A percentile compares a stretch with the other conserved stretches of the same genome.
These are phyloP conservation scores for Populus simonii DNA, from an alignment of 345 rosid genomes.

Conservation along the genomic window DNA sequence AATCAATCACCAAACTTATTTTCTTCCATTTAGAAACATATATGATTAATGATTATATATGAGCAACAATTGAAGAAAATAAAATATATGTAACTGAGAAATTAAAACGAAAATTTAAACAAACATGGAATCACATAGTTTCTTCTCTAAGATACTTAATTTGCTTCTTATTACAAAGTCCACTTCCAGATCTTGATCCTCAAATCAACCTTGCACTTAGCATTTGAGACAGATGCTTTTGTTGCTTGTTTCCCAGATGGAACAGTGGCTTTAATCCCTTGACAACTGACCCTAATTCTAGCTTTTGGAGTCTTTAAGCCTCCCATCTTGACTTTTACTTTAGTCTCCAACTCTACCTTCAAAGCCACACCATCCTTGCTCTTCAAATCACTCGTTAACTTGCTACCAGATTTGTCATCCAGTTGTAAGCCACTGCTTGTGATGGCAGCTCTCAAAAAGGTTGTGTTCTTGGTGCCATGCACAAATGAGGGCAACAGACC, in stretches of 20 bases:
- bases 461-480: conserved; percentile 70
- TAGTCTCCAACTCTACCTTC: conserved; percentile 58
- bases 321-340: conserved; percentile 71
- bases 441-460: conserved; percentile 50
- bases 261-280: conserved; percentile 50
- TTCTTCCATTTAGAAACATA: neutral
- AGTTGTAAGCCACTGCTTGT: conserved; percentile 33
- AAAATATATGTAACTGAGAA: neutral
- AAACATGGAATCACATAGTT: conserved; percentile 8
- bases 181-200: conserved; percentile 87
- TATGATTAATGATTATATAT: neutral
- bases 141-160: neutral
- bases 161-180: conserved; percentile 31
- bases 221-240: conserved; percentile 48
- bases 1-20: neutral
- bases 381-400: conserved; percentile 52
- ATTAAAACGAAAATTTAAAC: neutral
- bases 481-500: conserved; percentile 55
- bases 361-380: conserved; percentile 49
- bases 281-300: conserved; percentile 58
- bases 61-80: neutral
- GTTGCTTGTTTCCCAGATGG: conserved; percentile 63
- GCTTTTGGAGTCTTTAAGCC: conserved; percentile 55
- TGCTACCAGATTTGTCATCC: conserved; percentile 45
- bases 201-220: conserved; percentile 72